Conservation (phyloP, 2,329 filamentous ascomycete genomes). For the Sarocladium oryzae region DNA sequence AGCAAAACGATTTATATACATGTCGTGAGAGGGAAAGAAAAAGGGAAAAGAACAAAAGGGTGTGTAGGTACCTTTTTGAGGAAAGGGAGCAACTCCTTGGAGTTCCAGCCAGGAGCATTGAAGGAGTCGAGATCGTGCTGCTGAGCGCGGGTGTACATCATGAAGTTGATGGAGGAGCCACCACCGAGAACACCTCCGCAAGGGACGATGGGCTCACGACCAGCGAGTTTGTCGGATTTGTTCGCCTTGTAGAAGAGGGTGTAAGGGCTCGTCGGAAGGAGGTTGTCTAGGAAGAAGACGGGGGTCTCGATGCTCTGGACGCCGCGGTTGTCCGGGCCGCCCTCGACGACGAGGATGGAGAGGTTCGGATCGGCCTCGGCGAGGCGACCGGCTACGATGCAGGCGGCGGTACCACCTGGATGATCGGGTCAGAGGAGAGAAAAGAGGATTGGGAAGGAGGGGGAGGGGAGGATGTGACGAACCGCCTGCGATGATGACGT, state of each 20-base stretch:
- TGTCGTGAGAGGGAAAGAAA: neutral
- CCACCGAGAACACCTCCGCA: slow-evolving; percentile 24
- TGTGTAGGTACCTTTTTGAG: slow-evolving; percentile 14
- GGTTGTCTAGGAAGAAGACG: slow-evolving; percentile 25
- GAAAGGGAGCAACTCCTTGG: slow-evolving; percentile 16
- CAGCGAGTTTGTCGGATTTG: slow-evolving; percentile 17
- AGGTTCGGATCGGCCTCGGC: slow-evolving; percentile 41
- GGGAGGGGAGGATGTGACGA: no score
- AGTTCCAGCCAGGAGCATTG: slow-evolving; percentile 14
- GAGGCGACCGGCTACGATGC: slow-evolving; percentile 41
- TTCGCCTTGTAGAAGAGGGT: slow-evolving; percentile 19
- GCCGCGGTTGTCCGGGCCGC: slow-evolving; percentile 44
- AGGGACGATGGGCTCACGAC: slow-evolving; percentile 17
- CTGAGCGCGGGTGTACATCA: slow-evolving; percentile 23
- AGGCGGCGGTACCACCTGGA: slow-evolving; percentile 42
- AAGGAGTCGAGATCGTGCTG: slow-evolving; percentile 16
- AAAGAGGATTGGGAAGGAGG: no score
- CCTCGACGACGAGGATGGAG: slow-evolving; percentile 46
- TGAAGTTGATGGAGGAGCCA: slow-evolving; percentile 27
- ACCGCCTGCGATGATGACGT: slow-evolving; percentile 46
- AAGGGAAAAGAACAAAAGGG: no score
- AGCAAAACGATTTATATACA: no score
- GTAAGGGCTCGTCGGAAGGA: slow-evolving; percentile 16
- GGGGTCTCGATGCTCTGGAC: slow-evolving; percentile 42
- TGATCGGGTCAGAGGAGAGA: neutral